Conservation (phyloP, 257 asterid genomes). For the Lycium ferocissimum region DNA sequence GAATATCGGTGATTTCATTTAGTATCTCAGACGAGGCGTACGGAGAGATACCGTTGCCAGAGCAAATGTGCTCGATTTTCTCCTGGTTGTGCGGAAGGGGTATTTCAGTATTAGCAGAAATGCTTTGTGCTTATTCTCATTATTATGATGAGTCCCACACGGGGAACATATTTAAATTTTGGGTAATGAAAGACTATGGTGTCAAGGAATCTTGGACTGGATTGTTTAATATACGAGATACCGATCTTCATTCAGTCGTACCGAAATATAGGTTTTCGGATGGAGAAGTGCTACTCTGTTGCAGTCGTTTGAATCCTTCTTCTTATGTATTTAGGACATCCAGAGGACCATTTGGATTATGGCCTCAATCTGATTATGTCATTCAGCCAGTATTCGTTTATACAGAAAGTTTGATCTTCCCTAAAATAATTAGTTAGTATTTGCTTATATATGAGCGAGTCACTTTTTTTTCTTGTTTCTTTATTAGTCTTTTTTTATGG, state of each 20-base stretch:
- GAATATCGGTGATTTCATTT: background rate
- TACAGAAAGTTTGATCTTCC: too few relatives aligned
- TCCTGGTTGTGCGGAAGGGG: background rate
- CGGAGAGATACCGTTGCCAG: background rate
- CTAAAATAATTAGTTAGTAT: too few relatives aligned
- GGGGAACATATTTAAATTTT: background rate
- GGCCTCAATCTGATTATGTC: too few relatives aligned
- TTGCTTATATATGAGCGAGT: too few relatives aligned
- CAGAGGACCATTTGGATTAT: too few relatives aligned
- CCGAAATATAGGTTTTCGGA: background rate
- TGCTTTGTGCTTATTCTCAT: background rate
- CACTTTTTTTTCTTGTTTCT: too few relatives aligned
- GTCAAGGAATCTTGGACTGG: background rate
- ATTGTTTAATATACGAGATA: background rate
- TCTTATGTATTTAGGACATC: too few relatives aligned
- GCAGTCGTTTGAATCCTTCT: too few relatives aligned
- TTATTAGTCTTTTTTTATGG: too few relatives aligned
- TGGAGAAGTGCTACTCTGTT: background rate
- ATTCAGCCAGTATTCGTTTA: too few relatives aligned
- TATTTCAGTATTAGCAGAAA: background rate
- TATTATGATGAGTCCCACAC: too few relatives aligned
- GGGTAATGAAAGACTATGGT: background rate
- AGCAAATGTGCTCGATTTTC: background rate
- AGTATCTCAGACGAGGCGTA: background rate
- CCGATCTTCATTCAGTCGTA: background rate